These are phyloP conservation scores for Pichia sp. DNA, from an alignment of 1,139 yeast species.

Conservation along the genomic window DNA sequence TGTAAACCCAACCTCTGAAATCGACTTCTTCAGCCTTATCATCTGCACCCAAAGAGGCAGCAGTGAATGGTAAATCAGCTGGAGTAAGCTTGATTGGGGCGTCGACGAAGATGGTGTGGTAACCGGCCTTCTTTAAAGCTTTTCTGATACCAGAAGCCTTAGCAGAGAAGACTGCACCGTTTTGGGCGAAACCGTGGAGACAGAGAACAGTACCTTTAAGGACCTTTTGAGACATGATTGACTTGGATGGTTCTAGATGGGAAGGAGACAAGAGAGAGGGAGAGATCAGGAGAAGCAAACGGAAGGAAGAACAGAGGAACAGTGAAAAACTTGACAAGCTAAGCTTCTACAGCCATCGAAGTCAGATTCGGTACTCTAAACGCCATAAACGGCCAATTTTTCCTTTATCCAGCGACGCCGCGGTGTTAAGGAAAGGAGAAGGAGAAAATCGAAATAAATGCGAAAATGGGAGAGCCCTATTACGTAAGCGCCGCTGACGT, in stretches of 20 bases:
- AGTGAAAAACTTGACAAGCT: no score
- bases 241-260: no score
- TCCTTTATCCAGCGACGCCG: no score
- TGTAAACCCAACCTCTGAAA: slow-evolving; percentile 57
- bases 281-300: no score
- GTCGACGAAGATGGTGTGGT: slow-evolving; percentile 73
- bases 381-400: no score
- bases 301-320: no score
- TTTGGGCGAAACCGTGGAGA: slow-evolving; percentile 48
- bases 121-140: slow-evolving; percentile 60
- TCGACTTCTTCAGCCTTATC: slow-evolving; percentile 43
- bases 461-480: no score
- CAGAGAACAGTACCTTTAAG: slow-evolving; percentile 33
- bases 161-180: slow-evolving; percentile 70
- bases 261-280: no score
- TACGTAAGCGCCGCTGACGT: no score
- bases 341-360: no score
- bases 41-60: slow-evolving; percentile 28
- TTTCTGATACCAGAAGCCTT: slow-evolving; percentile 81
- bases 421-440: slow-evolving; percentile 14
- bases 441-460: no score
- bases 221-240: slow-evolving; percentile 21
- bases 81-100: slow-evolving; percentile 68
- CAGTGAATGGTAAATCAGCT: slow-evolving; percentile 67
- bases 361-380: no score